Conservation (phyloP, 2,329 filamentous ascomycete species). For the Lasiodiplodia sp. region DNA sequence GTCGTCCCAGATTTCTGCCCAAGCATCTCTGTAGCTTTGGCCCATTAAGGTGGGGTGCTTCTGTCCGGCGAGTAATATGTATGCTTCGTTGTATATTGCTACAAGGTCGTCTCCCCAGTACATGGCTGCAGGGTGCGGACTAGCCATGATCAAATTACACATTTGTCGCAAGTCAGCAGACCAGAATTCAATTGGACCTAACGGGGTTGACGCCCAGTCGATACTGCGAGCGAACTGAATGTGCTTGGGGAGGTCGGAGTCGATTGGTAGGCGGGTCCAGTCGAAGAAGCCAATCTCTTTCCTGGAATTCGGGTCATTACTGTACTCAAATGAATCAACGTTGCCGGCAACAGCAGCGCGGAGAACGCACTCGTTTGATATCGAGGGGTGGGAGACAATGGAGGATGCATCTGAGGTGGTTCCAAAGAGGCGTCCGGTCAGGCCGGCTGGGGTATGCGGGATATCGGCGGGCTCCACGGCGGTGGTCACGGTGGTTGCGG, state of each 20-base stretch:
- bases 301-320: slow-evolving; percentile 34
- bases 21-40: slow-evolving; percentile 70
- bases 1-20: slow-evolving; percentile 77
- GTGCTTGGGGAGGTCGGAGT: slow-evolving; percentile 70
- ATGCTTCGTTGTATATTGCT: slow-evolving; percentile 76
- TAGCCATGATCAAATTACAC: slow-evolving; percentile 79
- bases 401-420: not conserved
- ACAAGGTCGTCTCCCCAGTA: slow-evolving; percentile 79
- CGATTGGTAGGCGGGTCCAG: slow-evolving; percentile 77
- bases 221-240: slow-evolving; percentile 75
- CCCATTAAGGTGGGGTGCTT: slow-evolving; percentile 83
- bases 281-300: slow-evolving; percentile 70
- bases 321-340: slow-evolving; percentile 49
- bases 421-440: slow-evolving; percentile 21
- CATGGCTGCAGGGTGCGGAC: slow-evolving; percentile 68
- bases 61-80: slow-evolving; percentile 74
- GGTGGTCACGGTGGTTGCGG: not conserved
- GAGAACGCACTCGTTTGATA: slow-evolving; percentile 51
- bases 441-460: slow-evolving; percentile 13
- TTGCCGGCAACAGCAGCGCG: slow-evolving; percentile 48
- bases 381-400: slow-evolving; percentile 35
- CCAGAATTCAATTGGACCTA: slow-evolving; percentile 81
- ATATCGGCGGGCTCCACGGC: slow-evolving; percentile 1
- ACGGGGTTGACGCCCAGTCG: slow-evolving; percentile 75
- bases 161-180: slow-evolving; percentile 74